Evolutionary conservation across 495 filamentous ascomycete genomes (phyloP).

Genomic region (Massariosphaeria phaeospora): DNA sequence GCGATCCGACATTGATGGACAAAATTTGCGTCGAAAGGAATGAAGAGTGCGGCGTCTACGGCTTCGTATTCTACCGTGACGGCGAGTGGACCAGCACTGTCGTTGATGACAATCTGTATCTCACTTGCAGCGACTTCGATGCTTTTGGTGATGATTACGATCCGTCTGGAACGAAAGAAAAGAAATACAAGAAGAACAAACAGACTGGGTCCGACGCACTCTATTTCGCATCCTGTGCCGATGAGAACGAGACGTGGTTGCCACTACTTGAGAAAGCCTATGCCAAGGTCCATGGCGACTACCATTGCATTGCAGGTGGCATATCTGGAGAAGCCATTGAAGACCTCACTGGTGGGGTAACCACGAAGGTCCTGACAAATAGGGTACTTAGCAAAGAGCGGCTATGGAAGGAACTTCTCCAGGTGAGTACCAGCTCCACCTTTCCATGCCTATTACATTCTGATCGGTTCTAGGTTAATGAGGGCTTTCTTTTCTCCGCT

Average conservation of each 20-base stretch:
- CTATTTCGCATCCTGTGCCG: conserved; percentile 79
- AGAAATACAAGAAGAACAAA: conserved; percentile 24
- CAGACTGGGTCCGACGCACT: conserved; percentile 70
- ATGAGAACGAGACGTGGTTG: conserved; percentile 89
- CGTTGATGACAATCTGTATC: conserved; percentile 78
- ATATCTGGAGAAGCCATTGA: conserved; percentile 83
- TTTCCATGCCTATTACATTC: not conserved
- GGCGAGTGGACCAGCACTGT: conserved; percentile 88
- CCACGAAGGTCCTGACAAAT: conserved; percentile 68
- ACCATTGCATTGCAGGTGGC: conserved; percentile 73
- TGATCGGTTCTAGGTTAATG: conserved; percentile 52
- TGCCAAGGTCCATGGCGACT: conserved; percentile 91
- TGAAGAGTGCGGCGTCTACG: conserved; percentile 80
- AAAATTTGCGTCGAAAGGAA: conserved; percentile 77
- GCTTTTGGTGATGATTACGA: conserved; percentile 38
- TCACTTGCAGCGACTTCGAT: conserved; percentile 74
- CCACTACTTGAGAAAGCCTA: conserved; percentile 93
- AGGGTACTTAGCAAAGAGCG: conserved; percentile 81
- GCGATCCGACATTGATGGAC: conserved; percentile 71
- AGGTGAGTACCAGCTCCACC: conserved; percentile 30
- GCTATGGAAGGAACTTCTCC: conserved; percentile 86
- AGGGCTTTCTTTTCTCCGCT: conserved; percentile 55
- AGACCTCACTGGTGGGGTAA: conserved; percentile 88
- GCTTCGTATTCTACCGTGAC: conserved; percentile 87
- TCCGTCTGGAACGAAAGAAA: conserved; percentile 17